Conservation (phyloP, 2,329 filamentous ascomycete species). For the Fusarium scirpi region DNA sequence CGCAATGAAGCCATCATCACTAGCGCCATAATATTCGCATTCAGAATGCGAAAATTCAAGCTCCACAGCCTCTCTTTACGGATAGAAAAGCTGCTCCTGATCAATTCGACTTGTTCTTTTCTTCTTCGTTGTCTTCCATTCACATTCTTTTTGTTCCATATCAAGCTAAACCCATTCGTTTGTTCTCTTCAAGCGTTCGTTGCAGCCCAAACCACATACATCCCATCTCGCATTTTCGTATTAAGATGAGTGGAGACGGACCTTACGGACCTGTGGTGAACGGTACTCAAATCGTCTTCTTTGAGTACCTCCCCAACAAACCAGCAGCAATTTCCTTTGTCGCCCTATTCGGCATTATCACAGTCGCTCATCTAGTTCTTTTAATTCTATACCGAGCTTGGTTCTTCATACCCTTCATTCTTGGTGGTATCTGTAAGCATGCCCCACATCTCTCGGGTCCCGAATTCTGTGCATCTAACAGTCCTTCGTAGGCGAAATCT, state of each 20-base stretch:
- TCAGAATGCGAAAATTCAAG: conserved; percentile 16
- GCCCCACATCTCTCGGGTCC: no score
- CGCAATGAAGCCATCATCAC: not conserved
- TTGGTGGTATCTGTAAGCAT: conserved; percentile 19
- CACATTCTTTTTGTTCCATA: no score
- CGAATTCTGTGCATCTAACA: no score
- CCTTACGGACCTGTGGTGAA: conserved; percentile 12
- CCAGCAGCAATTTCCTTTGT: conserved; percentile 4
- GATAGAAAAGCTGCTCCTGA: not conserved
- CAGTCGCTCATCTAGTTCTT: not conserved
- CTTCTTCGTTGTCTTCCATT: not conserved
- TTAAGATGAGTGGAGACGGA: conserved; percentile 7
- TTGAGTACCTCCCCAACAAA: conserved; percentile 17
- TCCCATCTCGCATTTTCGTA: not conserved
- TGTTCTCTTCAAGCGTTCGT: no score
- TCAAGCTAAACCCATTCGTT: no score
- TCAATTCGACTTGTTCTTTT: no score
- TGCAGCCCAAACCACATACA: no score
- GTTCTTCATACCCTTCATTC: conserved; percentile 24
- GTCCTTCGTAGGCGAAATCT: not conserved
- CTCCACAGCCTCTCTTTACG: not conserved
- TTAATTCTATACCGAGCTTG: conserved; percentile 12
- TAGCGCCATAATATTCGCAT: conserved; percentile 22
- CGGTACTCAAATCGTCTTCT: conserved; percentile 21
- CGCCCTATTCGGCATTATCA: not conserved